Evolutionary conservation across 495 filamentous ascomycete species (phyloP), one percentile per base, ranked within the genome.

Genomic region (Pseudoneurospora amorphoporcata): DNA sequence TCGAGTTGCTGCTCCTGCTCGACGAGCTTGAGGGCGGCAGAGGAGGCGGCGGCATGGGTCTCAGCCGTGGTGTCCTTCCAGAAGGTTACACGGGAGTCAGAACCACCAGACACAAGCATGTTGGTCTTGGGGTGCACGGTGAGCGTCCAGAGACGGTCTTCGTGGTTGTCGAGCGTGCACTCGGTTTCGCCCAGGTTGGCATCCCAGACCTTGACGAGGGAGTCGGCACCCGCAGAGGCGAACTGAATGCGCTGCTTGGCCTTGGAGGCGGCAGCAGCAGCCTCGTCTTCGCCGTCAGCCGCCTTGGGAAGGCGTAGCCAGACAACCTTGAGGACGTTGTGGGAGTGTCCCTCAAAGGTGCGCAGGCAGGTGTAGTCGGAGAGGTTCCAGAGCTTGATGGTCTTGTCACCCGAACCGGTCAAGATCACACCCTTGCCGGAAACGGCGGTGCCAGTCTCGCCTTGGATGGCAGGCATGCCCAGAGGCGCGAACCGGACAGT

Each of bases 141-240:
- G 0, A 97, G 85, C 3, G 93, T 92, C 92, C 93, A 95, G 39
- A 98, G 94, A 68, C 96, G 88, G 79, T 98, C 95, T 73, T 90
- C 90, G 82, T 99, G 95, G 82, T 98, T 98, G 81, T 99, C 96
- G 14, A 99, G 85, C 5, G 95, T 98, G 72, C 90, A 89, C 65
- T 92, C 91, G 4, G 88, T 86, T 81, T 98, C 95, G n/a, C 94
- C 93, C 2, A 78, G 80, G 75, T 85, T 87, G 8, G 91, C 90
- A 73, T 95, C 92, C 95, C 95, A 99, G 69, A 98, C 86, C 81
- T 98, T 99, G 68, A 99, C 93, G 7, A 99, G 84, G n/a, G 94
- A 94, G 82, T 99, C 95, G 61, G 94, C 95, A 40, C 92, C 96
- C 8, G 96, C 94, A 72, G 90, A 93, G 10, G 92, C 96, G 40